Conservation (phyloP, 345 rosid species). For the Sisymbrium altissimum region DNA sequence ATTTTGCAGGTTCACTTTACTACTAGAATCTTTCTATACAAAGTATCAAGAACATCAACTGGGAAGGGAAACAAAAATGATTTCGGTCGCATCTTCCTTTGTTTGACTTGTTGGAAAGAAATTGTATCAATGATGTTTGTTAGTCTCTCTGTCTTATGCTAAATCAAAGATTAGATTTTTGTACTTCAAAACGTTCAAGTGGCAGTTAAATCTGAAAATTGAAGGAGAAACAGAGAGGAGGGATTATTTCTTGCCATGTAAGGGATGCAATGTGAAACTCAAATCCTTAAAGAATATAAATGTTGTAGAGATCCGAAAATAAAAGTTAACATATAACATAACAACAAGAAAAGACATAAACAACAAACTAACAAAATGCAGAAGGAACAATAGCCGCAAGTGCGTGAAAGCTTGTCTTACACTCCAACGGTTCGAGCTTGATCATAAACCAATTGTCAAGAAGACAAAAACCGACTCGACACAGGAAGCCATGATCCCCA, state of each 20-base stretch:
- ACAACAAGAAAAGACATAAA: too few relatives aligned
- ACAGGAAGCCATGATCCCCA: too few relatives aligned
- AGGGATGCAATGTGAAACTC: neutral
- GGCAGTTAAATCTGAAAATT: too few relatives aligned
- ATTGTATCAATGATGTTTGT: neutral
- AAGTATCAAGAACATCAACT: constrained; percentile 2
- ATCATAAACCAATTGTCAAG: too few relatives aligned
- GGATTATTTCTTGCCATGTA: too few relatives aligned
- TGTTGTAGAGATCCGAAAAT: too few relatives aligned
- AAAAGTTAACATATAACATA: neutral
- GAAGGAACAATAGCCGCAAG: too few relatives aligned
- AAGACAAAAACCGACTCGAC: neutral
- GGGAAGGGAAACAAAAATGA: neutral
- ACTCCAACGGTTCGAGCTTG: too few relatives aligned
- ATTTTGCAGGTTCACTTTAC: constrained; percentile 77
- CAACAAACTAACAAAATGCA: too few relatives aligned
- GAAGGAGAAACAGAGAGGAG: neutral
- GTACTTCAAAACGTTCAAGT: neutral
- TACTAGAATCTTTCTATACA: constrained; percentile 43
- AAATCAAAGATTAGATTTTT: neutral
- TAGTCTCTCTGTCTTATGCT: neutral
- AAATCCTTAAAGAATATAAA: neutral
- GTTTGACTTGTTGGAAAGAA: constrained; percentile 3
- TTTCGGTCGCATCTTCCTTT: neutral
- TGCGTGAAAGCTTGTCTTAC: too few relatives aligned